Base-by-base conservation (phyloP, 2,329 filamentous ascomycete species). In the Aphanocladium album region DNA sequence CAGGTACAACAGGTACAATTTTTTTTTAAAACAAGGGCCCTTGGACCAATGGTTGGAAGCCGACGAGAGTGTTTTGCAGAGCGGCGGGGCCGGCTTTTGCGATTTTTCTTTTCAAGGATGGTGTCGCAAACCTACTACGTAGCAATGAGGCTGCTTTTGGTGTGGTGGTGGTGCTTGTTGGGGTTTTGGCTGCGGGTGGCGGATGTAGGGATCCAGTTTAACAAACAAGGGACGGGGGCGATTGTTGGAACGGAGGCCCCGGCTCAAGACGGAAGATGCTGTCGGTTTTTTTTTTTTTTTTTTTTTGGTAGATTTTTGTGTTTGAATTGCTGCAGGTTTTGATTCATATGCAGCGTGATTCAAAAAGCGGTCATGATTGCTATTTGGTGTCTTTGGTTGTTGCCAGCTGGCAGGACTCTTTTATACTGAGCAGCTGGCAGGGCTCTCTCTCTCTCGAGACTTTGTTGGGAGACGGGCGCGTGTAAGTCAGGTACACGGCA, bases 341-440 rank as follows among this genome's bases (percentile, higher is more conserved):
- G n/a, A n/a, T 43, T 43, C 17, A 16, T 43, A 43, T 43, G 39
- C 7, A 19, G 39, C 5, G n/a, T 5, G 5, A 16, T 8, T 17
- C 17, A 16, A 16, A 39, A 21, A 54, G 37, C 1, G 16, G 35
- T 56, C 23, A 8, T 27, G 43, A 19, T 35, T 17, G 39, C 9
- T 33, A 19, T 45, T 16, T 30, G 41, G 11, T 43, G 39, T 6
- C 39, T 7, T 43, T 43, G 12, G 5, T n/a, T 7, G 6, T 14
- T 56, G 53, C 7, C 53, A 56, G 41, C 53, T 56, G 53, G 53
- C 52, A 9, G 14, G 9, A n/a, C 14, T 47, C 16, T 46, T 35
- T 41, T 55, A 43, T 16, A 43, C 39, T n/a, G n/a, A 41, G 39
- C 53, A 56, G 53, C 53, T 56, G 53, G 53, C 35, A 56, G 39